Conservation (phyloP, 805 yeast species). For the Metschnikowia corniflorae region DNA sequence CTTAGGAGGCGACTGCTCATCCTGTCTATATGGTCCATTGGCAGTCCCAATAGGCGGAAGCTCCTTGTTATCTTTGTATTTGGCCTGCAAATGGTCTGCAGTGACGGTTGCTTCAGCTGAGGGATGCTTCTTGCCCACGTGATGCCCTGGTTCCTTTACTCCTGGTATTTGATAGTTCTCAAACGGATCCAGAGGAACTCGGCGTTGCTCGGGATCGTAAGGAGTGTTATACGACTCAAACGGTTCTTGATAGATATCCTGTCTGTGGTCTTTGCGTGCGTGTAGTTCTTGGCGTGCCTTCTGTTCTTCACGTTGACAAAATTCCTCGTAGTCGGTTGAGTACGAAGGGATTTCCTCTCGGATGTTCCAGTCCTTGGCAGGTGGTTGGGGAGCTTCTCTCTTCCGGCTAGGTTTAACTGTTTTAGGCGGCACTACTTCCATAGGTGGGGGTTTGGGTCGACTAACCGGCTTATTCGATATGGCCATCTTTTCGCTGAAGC, state of each 20-base stretch:
- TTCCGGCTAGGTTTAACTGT: too few relatives aligned
- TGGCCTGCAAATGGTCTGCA: too few relatives aligned
- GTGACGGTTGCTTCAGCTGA: too few relatives aligned
- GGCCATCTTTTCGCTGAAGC: conserved; percentile 4
- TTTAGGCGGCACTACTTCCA: too few relatives aligned
- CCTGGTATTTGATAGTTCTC: conserved; percentile 26
- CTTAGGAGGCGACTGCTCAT: background rate
- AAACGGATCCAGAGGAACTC: conserved; percentile 23
- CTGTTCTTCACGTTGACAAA: background rate
- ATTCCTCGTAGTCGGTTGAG: background rate
- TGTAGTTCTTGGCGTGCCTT: background rate
- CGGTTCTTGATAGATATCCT: conserved; percentile 23
- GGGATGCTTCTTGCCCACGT: too few relatives aligned
- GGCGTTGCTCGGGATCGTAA: conserved; percentile 14
- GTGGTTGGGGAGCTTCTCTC: too few relatives aligned
- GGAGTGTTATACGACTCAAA: conserved; percentile 23
- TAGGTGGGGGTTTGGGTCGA: conserved; percentile 18
- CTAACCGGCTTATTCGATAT: conserved; percentile 2
- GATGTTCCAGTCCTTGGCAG: too few relatives aligned
- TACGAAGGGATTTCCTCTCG: background rate
- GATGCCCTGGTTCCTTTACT: background rate
- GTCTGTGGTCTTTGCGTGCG: background rate
- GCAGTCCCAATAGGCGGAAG: background rate
- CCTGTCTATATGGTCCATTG: background rate
- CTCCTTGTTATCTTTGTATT: too few relatives aligned